Evolutionary conservation across 2,329 filamentous ascomycete genomes (phyloP).

Genomic region (Monosporascus sp.): DNA sequence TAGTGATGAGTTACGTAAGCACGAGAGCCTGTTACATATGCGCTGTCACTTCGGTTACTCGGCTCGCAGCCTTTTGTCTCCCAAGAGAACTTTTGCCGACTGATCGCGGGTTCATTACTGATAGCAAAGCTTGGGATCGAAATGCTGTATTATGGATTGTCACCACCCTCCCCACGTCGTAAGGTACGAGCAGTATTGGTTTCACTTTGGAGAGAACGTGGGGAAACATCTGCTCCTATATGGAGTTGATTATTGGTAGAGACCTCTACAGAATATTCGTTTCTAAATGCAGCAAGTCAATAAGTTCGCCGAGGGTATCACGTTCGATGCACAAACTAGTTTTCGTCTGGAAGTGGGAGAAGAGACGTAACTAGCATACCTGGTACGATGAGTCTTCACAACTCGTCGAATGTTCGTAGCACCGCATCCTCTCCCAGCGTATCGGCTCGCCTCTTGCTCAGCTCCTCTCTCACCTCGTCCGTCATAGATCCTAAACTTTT

Average conservation of each 20-base stretch:
- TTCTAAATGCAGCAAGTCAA: neutral
- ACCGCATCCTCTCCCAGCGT: slow-evolving; percentile 17
- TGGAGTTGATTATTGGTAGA: neutral
- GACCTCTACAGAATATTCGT: neutral
- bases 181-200: too few relatives aligned
- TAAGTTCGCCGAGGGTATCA: neutral
- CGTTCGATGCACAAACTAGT: neutral
- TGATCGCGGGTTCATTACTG: too few relatives aligned
- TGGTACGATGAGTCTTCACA: slow-evolving; percentile 13
- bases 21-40: too few relatives aligned
- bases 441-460: slow-evolving; percentile 17
- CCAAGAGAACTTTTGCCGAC: too few relatives aligned
- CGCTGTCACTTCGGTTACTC: too few relatives aligned
- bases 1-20: too few relatives aligned
- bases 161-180: too few relatives aligned
- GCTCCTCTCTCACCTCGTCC: slow-evolving; percentile 22
- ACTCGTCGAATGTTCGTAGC: slow-evolving; percentile 27
- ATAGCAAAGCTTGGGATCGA: too few relatives aligned
- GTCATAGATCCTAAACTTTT: slow-evolving; percentile 16
- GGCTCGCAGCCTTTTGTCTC: too few relatives aligned
- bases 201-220: too few relatives aligned
- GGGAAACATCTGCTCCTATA: too few relatives aligned
- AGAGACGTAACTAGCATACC: neutral
- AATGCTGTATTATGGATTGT: too few relatives aligned
- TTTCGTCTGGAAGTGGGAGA: neutral